Conservation (phyloP, 495 filamentous ascomycete species). For the Trichoderma orchidacearum region DNA sequence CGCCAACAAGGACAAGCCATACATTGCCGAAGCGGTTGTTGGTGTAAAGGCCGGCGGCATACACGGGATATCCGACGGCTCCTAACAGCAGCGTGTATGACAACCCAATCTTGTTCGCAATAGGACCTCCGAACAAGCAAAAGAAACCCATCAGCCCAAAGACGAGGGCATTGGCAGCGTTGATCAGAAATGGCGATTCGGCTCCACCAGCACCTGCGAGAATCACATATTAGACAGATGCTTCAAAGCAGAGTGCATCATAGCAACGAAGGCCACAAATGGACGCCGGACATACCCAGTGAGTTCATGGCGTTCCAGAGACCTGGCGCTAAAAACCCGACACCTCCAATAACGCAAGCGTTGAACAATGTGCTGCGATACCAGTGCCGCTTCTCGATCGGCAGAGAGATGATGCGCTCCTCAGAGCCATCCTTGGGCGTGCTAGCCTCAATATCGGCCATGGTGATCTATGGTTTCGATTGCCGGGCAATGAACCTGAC, state of each 20-base stretch:
- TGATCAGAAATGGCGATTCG: conserved; percentile 20
- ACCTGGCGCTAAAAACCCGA: conserved; percentile 20
- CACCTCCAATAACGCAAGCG: conserved; percentile 10
- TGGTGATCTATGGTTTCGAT: not conserved
- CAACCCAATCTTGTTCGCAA: conserved; percentile 29
- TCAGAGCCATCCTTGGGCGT: not conserved
- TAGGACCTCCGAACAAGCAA: conserved; percentile 27
- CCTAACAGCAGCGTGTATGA: conserved; percentile 32
- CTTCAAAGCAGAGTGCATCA: conserved; percentile 1
- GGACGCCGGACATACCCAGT: conserved; percentile 32
- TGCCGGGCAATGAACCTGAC: too few relatives aligned
- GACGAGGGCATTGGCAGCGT: conserved; percentile 36
- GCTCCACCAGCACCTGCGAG: not conserved
- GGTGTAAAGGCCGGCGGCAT: conserved; percentile 32
- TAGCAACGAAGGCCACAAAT: not conserved
- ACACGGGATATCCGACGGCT: conserved; percentile 32
- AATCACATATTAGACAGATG: not conserved
- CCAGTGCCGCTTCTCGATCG: not conserved
- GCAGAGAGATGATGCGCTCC: not conserved
- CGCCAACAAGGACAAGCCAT: conserved; percentile 35
- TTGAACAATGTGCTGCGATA: conserved; percentile 11
- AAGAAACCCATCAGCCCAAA: conserved; percentile 29
- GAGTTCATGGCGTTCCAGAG: conserved; percentile 38
- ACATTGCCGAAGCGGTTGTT: conserved; percentile 34
- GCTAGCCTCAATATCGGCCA: not conserved